Evolutionary conservation across 495 filamentous ascomycete species (phyloP), one percentile per base, ranked within the genome.

Genomic region (Podospora pseudoanserina): DNA sequence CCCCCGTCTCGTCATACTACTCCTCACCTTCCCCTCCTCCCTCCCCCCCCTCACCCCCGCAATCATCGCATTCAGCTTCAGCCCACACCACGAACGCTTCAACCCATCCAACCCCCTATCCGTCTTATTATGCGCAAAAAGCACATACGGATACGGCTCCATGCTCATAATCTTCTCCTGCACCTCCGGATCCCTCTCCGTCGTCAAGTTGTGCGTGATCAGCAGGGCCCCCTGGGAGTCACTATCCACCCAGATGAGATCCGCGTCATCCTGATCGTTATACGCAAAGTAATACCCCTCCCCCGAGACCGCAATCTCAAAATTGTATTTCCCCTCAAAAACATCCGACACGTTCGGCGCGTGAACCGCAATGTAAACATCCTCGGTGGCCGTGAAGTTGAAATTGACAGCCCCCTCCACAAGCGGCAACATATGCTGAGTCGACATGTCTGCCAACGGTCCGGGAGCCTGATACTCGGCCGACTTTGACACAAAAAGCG

Each of bases 281-380:
- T 85, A 89, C 15, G 74, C 83, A 74, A 92, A 89, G 76, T 92
- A 97, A 60, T 80, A 88, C 0, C 72, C 84, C 69, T 96, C 90
- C 54, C 89, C 89, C 6, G 95, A 97, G n/a, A 87, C 89, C 2
- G 92, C 91, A 5, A 99, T 79, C 71, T 94, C 81, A 72, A 92
- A 94, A 67, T 87, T 90, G 77, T 91, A 98, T 2, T 73, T 76
- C 9, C 88, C 88, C 0, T 76, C 75, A 68, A 86, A 91, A 6
- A 75, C 76, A 5, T 75, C 74, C 34, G 86, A 82, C 5, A 87
- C 78, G 23, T 86, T 81, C 0, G 90, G 89, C 3, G 92, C 93
- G 30, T 83, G 81, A 1, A 99, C 82, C 2, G 87, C 88, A 49
- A 98, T 84, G 73, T 89, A 97, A 19, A 97, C 81, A 73, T 91